Evolutionary conservation across 805 yeast species (phyloP), one percentile per base, ranked within the genome.

Genomic region (Kuraishia capsulata): DNA sequence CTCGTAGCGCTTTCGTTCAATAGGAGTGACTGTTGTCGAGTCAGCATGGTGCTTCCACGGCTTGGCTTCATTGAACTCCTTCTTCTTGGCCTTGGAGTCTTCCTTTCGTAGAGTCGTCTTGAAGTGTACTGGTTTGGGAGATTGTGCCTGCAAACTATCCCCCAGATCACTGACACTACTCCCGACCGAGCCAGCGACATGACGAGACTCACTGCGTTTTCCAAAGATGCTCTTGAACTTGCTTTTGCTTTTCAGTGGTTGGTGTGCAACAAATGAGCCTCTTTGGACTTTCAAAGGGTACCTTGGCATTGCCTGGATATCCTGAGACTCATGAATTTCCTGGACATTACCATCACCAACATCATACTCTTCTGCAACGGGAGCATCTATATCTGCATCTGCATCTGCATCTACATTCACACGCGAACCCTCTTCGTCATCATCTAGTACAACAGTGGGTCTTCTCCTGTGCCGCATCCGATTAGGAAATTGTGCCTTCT

Each of bases 1-100:
- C 57, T 89, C 97, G 57, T 90, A 92, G 29, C 97, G 61, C 53
- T 88, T 88, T 42, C 85, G 69, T 54, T 92, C 97, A 33, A 65
- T 70, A 33, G 73, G 78, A 2, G 64, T 56, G 26, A 70, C 63
- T 55, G 45, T 65, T 53, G 44, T 50, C 4, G 78, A 65, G 42
- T 76, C 83, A 23, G 65, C 65, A 57, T 87, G 97, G 50, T 81
- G 78, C 50, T 89, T 88, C 96, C 97, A 88, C 0, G 97, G 97
- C 57, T 88, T 87, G 42, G 83, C 85, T 50, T 82, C 95, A 53
- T 89, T 81, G 57, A 89, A 88, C 20, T 57, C 56, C 14, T 64
- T 51, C 40, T 62, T 63, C 40, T 61, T 56, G 23, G 58, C 64
- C 42, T 65, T 68, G 8, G 30, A 26, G 50, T 57, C 56, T 30